These are phyloP conservation scores for Xylaria intraflava DNA, from an alignment of 495 filamentous ascomycete species.

Conservation along the genomic window DNA sequence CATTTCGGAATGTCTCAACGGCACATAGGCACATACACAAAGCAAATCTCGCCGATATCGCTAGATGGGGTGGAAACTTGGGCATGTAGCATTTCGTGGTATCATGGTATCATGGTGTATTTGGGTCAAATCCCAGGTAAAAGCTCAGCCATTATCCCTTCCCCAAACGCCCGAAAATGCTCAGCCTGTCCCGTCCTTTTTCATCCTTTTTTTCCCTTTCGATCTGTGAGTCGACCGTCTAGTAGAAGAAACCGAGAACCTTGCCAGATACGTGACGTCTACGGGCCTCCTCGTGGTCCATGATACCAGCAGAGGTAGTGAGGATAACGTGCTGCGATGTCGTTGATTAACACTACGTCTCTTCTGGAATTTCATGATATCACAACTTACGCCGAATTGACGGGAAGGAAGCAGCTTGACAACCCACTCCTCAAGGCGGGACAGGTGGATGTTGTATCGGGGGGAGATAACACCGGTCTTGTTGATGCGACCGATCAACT, in stretches of 20 bases:
- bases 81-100: constrained; percentile 24
- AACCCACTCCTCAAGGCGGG: constrained; percentile 98
- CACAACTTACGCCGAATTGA: constrained; percentile 74
- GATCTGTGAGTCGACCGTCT: constrained; percentile 33
- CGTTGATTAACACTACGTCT: background rate
- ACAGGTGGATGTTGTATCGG: constrained; percentile 96
- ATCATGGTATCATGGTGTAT: constrained; percentile 28
- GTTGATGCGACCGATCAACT: constrained; percentile 69
- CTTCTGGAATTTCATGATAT: background rate
- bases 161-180: constrained; percentile 29
- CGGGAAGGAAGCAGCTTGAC: constrained; percentile 95
- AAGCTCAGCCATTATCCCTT: constrained; percentile 14
- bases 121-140: constrained; percentile 17
- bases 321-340: constrained; percentile 70
- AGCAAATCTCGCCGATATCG: background rate
- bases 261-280: constrained; percentile 96
- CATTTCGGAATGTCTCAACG: too few relatives aligned
- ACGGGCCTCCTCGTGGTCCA: constrained; percentile 99
- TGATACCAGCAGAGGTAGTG: constrained; percentile 97
- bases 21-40: background rate
- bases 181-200: constrained; percentile 12
- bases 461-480: constrained; percentile 98
- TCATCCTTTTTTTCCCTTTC: constrained; percentile 13
- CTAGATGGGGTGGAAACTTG: constrained; percentile 1
- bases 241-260: constrained; percentile 97